Evolutionary conservation across 805 yeast genomes (phyloP).

Genomic region (Yarrowia osloensis): DNA sequence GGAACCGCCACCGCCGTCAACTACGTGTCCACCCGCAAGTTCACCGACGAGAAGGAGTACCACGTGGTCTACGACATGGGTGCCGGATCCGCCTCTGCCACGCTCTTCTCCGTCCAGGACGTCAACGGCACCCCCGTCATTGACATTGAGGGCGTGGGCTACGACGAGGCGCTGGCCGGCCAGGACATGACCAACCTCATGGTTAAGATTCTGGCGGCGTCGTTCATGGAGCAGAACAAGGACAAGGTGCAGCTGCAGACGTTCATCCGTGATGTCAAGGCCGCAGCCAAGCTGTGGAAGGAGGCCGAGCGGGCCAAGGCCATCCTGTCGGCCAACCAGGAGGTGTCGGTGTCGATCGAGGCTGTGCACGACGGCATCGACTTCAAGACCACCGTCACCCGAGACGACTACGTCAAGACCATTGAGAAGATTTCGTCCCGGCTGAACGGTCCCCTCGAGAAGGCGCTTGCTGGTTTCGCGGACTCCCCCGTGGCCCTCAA

Average conservation of each 20-base stretch:
- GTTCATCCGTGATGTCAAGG: conserved; percentile 53
- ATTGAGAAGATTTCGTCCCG: conserved; percentile 49
- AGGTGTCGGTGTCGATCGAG: conserved; percentile 76
- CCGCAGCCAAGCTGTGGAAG: conserved; percentile 69
- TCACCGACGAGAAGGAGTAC: conserved; percentile 52
- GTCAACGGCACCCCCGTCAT: conserved; percentile 47
- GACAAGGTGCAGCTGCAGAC: conserved; percentile 43
- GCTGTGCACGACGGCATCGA: conserved; percentile 72
- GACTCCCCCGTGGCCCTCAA: conserved; percentile 37
- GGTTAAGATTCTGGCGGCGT: conserved; percentile 58
- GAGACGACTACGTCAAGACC: conserved; percentile 77
- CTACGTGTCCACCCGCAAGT: conserved; percentile 62
- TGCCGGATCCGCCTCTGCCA: conserved; percentile 85
- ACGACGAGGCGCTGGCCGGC: conserved; percentile 73
- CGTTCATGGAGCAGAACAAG: conserved; percentile 51
- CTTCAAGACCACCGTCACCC: conserved; percentile 62
- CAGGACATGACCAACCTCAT: conserved; percentile 66
- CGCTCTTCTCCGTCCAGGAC: conserved; percentile 67
- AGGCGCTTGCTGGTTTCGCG: conserved; percentile 40
- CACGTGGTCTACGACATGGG: conserved; percentile 88
- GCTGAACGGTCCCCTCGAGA: conserved; percentile 52
- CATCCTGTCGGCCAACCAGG: conserved; percentile 83
- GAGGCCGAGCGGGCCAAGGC: conserved; percentile 88
- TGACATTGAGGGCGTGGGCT: conserved; percentile 72
- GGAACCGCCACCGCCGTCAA: conserved; percentile 90